Evolutionary conservation across 2,329 filamentous ascomycete genomes (phyloP).

Genomic region (Elsinoe australis): DNA sequence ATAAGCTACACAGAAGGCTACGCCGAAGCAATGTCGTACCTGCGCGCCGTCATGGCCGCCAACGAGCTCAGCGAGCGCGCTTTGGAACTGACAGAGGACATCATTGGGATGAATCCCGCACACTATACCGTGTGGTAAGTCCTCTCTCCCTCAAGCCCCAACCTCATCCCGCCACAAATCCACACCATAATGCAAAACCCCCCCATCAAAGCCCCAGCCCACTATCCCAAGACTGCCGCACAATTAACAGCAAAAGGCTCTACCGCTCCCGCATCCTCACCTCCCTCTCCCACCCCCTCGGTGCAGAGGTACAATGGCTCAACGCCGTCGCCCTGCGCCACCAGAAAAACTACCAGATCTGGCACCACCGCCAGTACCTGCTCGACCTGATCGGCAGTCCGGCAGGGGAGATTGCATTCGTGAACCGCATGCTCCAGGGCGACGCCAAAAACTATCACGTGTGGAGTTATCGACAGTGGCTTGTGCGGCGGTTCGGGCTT

Average conservation of each 20-base stretch:
- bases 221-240: constrained; percentile 1
- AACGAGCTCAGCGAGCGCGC: constrained; percentile 76
- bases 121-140: constrained; percentile 92
- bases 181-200: neutral
- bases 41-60: constrained; percentile 83
- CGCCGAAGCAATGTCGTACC: constrained; percentile 83
- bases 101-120: constrained; percentile 88
- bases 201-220: neutral
- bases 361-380: constrained; percentile 57
- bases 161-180: too few relatives aligned
- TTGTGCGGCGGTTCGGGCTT: constrained; percentile 57
- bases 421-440: constrained; percentile 68
- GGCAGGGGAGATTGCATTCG: constrained; percentile 63
- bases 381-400: constrained; percentile 52
- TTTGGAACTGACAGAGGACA: constrained; percentile 73
- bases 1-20: constrained; percentile 91
- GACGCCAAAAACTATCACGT: constrained; percentile 99
- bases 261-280: constrained; percentile 78
- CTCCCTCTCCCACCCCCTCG: constrained; percentile 55
- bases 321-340: constrained; percentile 74
- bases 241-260: constrained; percentile 50
- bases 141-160: neutral
- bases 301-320: constrained; percentile 74
- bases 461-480: constrained; percentile 85
- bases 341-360: constrained; percentile 99